These are phyloP conservation scores for Nitzschia sp. DNA, from an alignment of 108 stramenopile species.

Conservation along the genomic window DNA sequence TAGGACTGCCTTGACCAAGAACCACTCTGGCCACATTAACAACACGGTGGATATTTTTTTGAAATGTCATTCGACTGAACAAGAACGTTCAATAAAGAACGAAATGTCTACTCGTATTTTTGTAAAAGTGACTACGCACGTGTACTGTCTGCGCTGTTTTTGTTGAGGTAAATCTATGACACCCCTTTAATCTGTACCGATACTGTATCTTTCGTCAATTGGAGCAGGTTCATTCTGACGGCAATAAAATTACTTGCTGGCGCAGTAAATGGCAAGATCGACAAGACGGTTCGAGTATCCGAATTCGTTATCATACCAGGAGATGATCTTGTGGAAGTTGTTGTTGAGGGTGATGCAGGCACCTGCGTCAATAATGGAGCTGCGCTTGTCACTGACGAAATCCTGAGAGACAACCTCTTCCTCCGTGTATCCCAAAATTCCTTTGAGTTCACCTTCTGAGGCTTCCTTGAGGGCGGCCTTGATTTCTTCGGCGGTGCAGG, in stretches of 20 bases:
- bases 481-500: slow-evolving; percentile 84
- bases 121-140: no score
- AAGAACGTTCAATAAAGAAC: no score
- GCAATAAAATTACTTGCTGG: slow-evolving; percentile 33
- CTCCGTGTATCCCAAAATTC: slow-evolving; percentile 96
- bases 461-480: slow-evolving; percentile 93
- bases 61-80: no score
- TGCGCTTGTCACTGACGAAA: slow-evolving; percentile 85
- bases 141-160: no score
- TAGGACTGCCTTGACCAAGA: no score
- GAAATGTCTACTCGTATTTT: no score
- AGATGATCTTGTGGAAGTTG: slow-evolving; percentile 98
- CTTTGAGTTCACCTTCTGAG: slow-evolving; percentile 88
- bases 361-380: slow-evolving; percentile 88
- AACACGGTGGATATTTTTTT: no score
- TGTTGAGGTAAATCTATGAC: no score
- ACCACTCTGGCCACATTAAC: no score
- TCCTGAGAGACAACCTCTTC: slow-evolving; percentile 92
- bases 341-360: slow-evolving; percentile 93
- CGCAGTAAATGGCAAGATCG: slow-evolving; percentile 74
- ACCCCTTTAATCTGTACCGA: no score
- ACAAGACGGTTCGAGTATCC: slow-evolving; percentile 96
- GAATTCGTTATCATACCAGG: slow-evolving; percentile 96
- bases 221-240: no score
- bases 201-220: no score